These are phyloP conservation scores for Crucibulum laeve DNA, from an alignment of 768 basidiomycete species.

Conservation along the genomic window DNA sequence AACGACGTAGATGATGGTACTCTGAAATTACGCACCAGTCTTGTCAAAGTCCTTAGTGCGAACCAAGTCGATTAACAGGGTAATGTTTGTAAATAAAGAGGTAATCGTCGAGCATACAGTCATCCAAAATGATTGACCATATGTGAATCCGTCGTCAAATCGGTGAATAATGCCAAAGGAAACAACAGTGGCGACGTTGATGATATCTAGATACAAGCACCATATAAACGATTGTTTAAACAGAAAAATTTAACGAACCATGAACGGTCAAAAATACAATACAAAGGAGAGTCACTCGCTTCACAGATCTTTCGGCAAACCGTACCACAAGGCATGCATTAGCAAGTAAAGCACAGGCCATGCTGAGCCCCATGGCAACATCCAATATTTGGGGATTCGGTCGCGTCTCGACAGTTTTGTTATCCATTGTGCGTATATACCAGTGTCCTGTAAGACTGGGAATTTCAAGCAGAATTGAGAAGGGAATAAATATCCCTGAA, in stretches of 20 bases:
- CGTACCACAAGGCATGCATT: conserved; percentile 64
- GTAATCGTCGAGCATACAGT: conserved; percentile 70
- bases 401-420: conserved; percentile 38
- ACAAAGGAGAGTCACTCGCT: conserved; percentile 56
- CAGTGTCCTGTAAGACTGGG: conserved; percentile 75
- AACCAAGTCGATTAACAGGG: conserved; percentile 58
- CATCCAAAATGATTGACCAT: conserved; percentile 71
- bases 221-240: conserved; percentile 1
- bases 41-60: conserved; percentile 57
- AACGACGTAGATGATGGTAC: not conserved
- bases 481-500: conserved; percentile 66
- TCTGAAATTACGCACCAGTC: conserved; percentile 40
- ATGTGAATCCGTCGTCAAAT: conserved; percentile 64
- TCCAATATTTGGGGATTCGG: conserved; percentile 56
- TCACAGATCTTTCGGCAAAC: conserved; percentile 68
- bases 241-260: conserved; percentile 36
- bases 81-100: conserved; percentile 62
- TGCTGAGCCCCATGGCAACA: conserved; percentile 59
- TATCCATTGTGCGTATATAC: conserved; percentile 56
- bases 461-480: conserved; percentile 78
- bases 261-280: conserved; percentile 66
- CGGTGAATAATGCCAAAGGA: conserved; percentile 61
- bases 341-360: conserved; percentile 64
- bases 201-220: conserved; percentile 45
- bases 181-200: conserved; percentile 58